Conservation (phyloP, 2,329 filamentous ascomycete species). For the Alternaria burnsii region DNA sequence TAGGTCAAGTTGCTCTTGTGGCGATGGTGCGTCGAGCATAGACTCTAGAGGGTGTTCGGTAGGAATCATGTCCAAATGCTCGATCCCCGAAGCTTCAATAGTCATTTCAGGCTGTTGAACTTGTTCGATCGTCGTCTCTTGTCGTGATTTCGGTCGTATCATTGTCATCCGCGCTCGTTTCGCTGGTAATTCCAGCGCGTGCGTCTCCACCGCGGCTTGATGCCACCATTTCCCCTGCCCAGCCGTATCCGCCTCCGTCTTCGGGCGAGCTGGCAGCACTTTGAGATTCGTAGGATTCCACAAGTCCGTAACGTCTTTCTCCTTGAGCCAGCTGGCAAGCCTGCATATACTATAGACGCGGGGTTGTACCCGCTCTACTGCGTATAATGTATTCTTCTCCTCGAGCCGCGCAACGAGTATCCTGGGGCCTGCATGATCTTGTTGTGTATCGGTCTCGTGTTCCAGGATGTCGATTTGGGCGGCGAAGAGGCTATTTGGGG, state of each 20-base stretch:
- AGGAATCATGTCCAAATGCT: not conserved
- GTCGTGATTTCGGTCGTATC: slow-evolving; percentile 32
- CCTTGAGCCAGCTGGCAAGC: slow-evolving; percentile 71
- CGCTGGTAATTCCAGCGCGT: slow-evolving; percentile 23
- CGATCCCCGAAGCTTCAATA: slow-evolving; percentile 6
- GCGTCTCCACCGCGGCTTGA: slow-evolving; percentile 33
- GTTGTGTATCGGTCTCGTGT: slow-evolving; percentile 12
- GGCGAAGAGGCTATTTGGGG: slow-evolving; percentile 45
- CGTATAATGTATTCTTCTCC: slow-evolving; percentile 76
- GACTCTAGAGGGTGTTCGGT: slow-evolving; percentile 16
- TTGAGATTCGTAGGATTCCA: slow-evolving; percentile 32
- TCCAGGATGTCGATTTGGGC: slow-evolving; percentile 47
- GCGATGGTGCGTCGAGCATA: slow-evolving; percentile 21
- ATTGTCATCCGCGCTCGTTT: slow-evolving; percentile 43
- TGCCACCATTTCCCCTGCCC: slow-evolving; percentile 43
- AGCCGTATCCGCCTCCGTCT: slow-evolving; percentile 33
- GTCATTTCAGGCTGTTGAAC: slow-evolving; percentile 1
- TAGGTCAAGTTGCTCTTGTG: slow-evolving; percentile 62
- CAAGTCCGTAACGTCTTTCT: slow-evolving; percentile 59
- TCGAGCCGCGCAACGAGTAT: slow-evolving; percentile 49
- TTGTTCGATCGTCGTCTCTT: slow-evolving; percentile 14
- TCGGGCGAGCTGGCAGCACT: slow-evolving; percentile 68
- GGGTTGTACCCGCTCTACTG: slow-evolving; percentile 71
- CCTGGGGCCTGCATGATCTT: slow-evolving; percentile 19
- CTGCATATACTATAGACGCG: slow-evolving; percentile 74